These are phyloP conservation scores for Hypholoma sublateritium DNA, from an alignment of 768 basidiomycete genomes.

Conservation along the genomic window DNA sequence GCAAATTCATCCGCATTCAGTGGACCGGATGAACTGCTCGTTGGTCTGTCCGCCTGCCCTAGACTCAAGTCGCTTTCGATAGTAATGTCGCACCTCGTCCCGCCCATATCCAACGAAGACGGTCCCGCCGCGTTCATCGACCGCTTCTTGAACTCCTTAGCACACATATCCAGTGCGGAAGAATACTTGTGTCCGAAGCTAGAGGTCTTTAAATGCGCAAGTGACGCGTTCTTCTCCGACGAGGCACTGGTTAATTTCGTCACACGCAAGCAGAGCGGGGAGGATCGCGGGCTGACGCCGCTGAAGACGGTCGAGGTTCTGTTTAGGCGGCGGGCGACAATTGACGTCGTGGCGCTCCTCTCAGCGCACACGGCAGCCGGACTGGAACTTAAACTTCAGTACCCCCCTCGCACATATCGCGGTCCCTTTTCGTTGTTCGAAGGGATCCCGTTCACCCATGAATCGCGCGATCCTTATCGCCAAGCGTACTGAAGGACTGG, in stretches of 20 bases:
- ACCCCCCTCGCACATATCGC: conserved; percentile 2
- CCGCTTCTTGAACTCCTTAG: neutral
- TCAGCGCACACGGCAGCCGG: neutral
- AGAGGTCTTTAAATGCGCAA: neutral
- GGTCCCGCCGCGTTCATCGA: neutral
- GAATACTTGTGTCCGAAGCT: neutral
- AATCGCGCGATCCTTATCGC: neutral
- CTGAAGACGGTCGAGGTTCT: neutral
- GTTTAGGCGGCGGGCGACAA: neutral
- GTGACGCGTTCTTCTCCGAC: neutral
- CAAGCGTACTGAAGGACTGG: too few species aligned
- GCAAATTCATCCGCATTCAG: neutral
- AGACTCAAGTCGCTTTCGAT: neutral
- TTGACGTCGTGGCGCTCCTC: neutral
- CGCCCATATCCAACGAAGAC: neutral
- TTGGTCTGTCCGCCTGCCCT: neutral
- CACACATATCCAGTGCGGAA: neutral
- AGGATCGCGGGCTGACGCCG: neutral
- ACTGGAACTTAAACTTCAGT: neutral
- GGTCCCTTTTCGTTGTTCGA: conserved; percentile 1
- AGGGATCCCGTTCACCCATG: neutral
- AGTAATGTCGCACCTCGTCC: neutral
- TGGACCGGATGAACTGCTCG: neutral
- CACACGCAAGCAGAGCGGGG: neutral
- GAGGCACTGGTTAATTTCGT: conserved; percentile 1